Percentiles rank a stretch among this genome's conserved stretches.
Evolutionary conservation across 106 monocot genomes (phyloP).

Genomic region (Cymbidium sinense): DNA sequence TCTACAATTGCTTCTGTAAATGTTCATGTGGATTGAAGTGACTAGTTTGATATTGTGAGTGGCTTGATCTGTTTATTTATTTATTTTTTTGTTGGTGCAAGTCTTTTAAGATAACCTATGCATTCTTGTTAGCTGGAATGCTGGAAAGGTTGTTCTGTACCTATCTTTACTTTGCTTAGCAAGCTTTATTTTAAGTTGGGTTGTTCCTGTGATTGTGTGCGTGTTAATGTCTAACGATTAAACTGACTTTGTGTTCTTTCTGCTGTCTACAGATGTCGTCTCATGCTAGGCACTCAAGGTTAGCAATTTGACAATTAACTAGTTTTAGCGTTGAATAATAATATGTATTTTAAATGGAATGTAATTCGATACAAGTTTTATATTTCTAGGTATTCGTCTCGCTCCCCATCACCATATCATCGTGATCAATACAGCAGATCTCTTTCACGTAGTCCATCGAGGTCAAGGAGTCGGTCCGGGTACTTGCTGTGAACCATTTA

Average conservation of each 20-base stretch:
- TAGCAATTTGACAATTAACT: neutral
- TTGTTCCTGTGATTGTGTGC: neutral
- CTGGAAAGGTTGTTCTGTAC: too few relatives aligned
- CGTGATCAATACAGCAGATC: conserved; percentile 13
- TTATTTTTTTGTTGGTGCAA: too few relatives aligned
- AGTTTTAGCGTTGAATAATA: neutral
- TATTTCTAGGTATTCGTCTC: conserved; percentile 15
- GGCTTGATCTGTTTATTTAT: too few relatives aligned
- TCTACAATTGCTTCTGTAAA: too few relatives aligned
- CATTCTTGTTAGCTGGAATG: too few relatives aligned
- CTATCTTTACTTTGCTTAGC: too few relatives aligned
- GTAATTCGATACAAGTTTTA: neutral
- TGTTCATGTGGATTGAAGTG: too few relatives aligned
- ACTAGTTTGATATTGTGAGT: too few relatives aligned
- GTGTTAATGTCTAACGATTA: neutral
- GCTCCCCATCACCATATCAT: conserved; percentile 15
- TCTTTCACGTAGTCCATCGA: conserved; percentile 22
- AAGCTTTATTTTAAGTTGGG: neutral
- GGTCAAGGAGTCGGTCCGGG: conserved; percentile 43
- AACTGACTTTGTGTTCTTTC: neutral
- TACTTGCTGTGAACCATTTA: conserved; percentile 1
- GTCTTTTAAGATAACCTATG: too few relatives aligned
- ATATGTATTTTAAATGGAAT: neutral
- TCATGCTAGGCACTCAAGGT: conserved; percentile 33
- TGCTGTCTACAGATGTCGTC: conserved; percentile 38